Conservation (phyloP, 148 eudicot species). For the Bassia scoparia region DNA sequence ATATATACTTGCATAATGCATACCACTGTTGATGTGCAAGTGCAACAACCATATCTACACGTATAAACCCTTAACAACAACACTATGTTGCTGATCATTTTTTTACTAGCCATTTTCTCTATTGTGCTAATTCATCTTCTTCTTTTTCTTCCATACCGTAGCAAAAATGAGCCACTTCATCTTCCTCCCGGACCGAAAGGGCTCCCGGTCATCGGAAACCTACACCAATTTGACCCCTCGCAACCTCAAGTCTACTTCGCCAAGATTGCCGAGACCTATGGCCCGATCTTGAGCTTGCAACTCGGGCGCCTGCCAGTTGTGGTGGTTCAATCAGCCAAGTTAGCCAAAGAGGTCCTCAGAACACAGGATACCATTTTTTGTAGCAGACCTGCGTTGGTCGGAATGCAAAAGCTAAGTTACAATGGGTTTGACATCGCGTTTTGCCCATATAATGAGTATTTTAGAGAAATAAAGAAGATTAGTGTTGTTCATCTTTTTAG, state of each 20-base stretch:
- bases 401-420: conserved; percentile 26
- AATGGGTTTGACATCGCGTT: conserved; percentile 23
- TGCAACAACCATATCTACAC: no score
- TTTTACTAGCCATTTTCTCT: background rate
- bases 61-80: no score
- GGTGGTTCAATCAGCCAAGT: conserved; percentile 24
- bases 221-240: conserved; percentile 18
- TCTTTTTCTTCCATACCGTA: background rate
- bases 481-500: conserved; percentile 22
- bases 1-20: no score
- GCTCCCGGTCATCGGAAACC: conserved; percentile 30
- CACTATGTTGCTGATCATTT: background rate
- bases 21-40: no score
- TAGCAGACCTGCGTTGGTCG: conserved; percentile 17
- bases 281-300: conserved; percentile 25
- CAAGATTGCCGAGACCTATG: conserved; percentile 29
- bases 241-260: conserved; percentile 24
- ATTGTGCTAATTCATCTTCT: background rate
- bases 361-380: conserved; percentile 28
- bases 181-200: conserved; percentile 36
- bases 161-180: conserved; percentile 3
- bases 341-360: conserved; percentile 27
- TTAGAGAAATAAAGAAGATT: conserved; percentile 21
- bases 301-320: conserved; percentile 18
- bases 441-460: conserved; percentile 19